Conservation (phyloP, 192 early-diverging fungal genomes). For the Rhizoclosmatium sp. region DNA sequence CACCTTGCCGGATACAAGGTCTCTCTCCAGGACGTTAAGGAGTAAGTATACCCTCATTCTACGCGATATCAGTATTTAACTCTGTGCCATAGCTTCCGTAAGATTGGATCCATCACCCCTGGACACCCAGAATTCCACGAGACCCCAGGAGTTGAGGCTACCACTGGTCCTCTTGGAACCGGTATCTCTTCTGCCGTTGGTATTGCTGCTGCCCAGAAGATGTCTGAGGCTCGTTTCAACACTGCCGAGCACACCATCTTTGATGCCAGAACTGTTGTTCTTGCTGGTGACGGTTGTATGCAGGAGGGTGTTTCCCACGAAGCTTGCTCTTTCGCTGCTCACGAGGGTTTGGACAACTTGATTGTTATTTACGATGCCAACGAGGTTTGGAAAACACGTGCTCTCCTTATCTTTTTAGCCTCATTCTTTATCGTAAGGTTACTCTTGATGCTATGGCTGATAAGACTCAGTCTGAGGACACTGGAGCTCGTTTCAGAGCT, state of each 20-base stretch:
- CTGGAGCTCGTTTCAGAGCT: conserved; percentile 76
- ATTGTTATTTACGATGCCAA: conserved; percentile 97
- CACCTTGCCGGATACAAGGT: conserved; percentile 91
- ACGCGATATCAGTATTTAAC: conserved; percentile 1
- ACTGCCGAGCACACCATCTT: conserved; percentile 84
- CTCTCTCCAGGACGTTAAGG: conserved; percentile 88
- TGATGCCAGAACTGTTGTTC: conserved; percentile 83
- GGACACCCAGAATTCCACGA: conserved; percentile 91
- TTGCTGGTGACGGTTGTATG: conserved; percentile 95
- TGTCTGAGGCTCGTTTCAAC: conserved; percentile 92
- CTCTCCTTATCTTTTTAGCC: neutral
- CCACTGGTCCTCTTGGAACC: conserved; percentile 97
- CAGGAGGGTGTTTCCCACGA: conserved; percentile 97
- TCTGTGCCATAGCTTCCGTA: conserved; percentile 36
- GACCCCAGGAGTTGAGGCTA: conserved; percentile 92
- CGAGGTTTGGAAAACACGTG: conserved; percentile 31
- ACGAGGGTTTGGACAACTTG: conserved; percentile 91
- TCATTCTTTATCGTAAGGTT: conserved; percentile 61
- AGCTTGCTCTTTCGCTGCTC: conserved; percentile 88
- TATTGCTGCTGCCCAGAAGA: conserved; percentile 87
- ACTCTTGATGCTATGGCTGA: conserved; percentile 82
- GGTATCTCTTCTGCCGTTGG: conserved; percentile 93
- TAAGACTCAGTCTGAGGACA: conserved; percentile 48
- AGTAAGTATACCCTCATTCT: conserved; percentile 45
- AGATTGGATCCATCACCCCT: conserved; percentile 74